Evolutionary conservation across 108 stramenopile genomes (phyloP).

Genomic region (Cyclotella choctawhatcheeana): DNA sequence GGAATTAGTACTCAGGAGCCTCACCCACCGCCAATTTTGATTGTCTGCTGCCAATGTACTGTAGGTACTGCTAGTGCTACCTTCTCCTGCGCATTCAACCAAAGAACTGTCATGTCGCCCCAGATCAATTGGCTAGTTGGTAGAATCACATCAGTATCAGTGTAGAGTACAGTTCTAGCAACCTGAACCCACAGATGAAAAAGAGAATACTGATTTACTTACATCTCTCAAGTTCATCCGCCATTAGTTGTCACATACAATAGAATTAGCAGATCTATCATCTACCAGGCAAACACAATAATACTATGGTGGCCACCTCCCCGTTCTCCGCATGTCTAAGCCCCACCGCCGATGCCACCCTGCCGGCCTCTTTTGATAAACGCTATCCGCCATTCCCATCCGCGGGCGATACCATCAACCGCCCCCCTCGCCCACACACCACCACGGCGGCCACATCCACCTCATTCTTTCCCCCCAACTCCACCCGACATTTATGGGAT

Average conservation of each 20-base stretch:
- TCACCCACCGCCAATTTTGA: no score
- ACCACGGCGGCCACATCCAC: slow-evolving; percentile 1
- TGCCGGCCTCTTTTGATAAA: background rate
- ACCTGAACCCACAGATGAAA: no score
- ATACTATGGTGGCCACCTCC: slow-evolving; percentile 7
- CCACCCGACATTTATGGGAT: slow-evolving; percentile 2
- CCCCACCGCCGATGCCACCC: background rate
- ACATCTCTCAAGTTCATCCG: no score
- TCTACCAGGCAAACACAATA: background rate
- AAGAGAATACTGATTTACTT: no score
- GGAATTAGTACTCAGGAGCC: no score
- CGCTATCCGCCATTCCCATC: no score
- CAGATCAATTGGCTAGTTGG: no score
- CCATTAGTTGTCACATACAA: background rate
- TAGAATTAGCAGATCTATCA: background rate
- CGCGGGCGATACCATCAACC: background rate
- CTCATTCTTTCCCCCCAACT: background rate
- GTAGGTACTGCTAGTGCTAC: no score
- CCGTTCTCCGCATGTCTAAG: slow-evolving; percentile 15
- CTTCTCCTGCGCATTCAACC: no score
- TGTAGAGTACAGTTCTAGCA: background rate
- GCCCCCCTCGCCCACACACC: slow-evolving; percentile 14
- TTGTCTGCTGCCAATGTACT: no score
- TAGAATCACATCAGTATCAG: background rate
- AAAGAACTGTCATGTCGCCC: no score